These are phyloP conservation scores for Aechmea fasciata DNA, from an alignment of 176 grass and related monocot species.

Conservation along the genomic window DNA sequence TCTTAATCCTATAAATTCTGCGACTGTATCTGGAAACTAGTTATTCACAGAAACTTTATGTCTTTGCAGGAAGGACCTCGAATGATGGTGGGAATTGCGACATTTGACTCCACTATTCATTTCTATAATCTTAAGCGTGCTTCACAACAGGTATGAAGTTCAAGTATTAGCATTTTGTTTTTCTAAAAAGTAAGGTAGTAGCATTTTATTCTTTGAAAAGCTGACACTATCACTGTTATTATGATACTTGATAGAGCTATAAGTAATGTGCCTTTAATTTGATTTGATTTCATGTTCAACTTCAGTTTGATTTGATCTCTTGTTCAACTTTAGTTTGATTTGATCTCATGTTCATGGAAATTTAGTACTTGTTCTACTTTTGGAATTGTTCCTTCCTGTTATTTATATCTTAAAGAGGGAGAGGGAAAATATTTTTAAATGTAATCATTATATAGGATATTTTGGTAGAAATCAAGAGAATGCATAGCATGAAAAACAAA, in stretches of 20 bases:
- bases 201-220: not conserved
- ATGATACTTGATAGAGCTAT: not conserved
- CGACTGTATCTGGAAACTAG: no score
- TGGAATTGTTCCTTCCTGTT: not conserved
- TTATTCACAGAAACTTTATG: not conserved
- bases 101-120: conserved; percentile 90
- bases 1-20: not conserved
- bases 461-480: no score
- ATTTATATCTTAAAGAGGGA: not conserved
- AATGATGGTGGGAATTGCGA: conserved; percentile 87
- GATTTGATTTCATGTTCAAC: not conserved
- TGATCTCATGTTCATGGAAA: not conserved
- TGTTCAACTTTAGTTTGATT: not conserved
- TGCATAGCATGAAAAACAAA: no score
- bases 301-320: not conserved
- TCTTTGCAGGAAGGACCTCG: conserved; percentile 78
- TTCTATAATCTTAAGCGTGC: conserved; percentile 88
- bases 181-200: not conserved
- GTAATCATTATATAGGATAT: no score
- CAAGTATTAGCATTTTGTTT: not conserved
- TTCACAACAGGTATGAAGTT: conserved; percentile 63
- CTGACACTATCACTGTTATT: not conserved
- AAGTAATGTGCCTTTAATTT: not conserved
- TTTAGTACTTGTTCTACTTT: not conserved
- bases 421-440: not conserved